Evolutionary conservation across 257 asterid species (phyloP), one percentile per base, ranked within the genome.

Genomic region (Buddleja alternifolia): DNA sequence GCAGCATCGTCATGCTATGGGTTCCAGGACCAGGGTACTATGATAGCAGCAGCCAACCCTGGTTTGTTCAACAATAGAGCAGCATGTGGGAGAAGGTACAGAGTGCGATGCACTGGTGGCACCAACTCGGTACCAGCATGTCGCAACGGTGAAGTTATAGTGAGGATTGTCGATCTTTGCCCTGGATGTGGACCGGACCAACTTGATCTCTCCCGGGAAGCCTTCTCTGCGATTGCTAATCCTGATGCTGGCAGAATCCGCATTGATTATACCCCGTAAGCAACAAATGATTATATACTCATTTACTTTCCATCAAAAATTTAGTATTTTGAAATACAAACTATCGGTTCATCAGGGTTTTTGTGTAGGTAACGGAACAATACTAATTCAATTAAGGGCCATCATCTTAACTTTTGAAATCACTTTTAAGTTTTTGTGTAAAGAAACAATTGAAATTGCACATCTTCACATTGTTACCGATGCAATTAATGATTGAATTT

Each of bases 31-130:
- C 46, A 67, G 8, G 85, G 85, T 0, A 60, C 61, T 0, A 39
- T 74, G 70, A 67, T 81, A 41, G 88, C 88, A 8, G 82, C 88
- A 2, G 85, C 81, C 0, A 75, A 75, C 48, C 70, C 72, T 10
- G 39, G n/a, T 2, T 24, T 80, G 37, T 80, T 46, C 75, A 53
- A 63, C 62, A 75, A 70, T 7, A 66, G 72, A 11, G 71, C 73
- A 17, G 68, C 68, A 0, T 83, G 88, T 44, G 88, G 88, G 6
- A 48, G 46, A 20, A 24, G 6, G 8, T 77, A 67, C 15, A 67
- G 40, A 12, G 61, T 82, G 4, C 51, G 60, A 15, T 83, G 88
- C 70, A 74, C 79, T 0, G 83, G 81, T 0, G 57, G 70, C 8
- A 76, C 77, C 24, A 80, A 80, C 55, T 14, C 2, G 0, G 73